Conservation (phyloP, 2,329 filamentous ascomycete species). For the Kalmusia sp. region DNA sequence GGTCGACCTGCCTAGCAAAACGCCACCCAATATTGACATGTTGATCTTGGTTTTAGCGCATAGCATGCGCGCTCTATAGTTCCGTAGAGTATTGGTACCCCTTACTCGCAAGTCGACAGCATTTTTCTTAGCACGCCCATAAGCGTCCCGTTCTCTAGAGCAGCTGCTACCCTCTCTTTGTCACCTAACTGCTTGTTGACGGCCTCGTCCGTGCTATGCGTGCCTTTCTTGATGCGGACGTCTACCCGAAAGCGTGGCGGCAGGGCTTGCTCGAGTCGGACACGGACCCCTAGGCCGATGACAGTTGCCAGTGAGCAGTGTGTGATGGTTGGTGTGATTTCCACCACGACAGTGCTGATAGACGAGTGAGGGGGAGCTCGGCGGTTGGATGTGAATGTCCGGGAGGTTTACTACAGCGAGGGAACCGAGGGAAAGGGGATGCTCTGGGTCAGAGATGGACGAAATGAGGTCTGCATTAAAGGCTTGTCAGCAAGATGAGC, state of each 20-base stretch:
- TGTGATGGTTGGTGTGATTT: constrained; percentile 95
- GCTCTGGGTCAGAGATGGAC: constrained; percentile 94
- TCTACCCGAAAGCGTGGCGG: constrained; percentile 92
- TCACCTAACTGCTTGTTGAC: constrained; percentile 97
- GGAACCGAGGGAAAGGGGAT: constrained; percentile 90
- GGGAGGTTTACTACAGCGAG: constrained; percentile 95
- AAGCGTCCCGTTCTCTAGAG: constrained; percentile 89
- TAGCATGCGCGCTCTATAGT: no score
- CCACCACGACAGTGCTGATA: constrained; percentile 79
- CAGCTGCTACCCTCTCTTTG: constrained; percentile 95
- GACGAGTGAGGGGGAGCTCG: constrained; percentile 67
- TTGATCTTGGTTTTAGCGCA: neutral
- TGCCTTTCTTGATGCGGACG: constrained; percentile 92
- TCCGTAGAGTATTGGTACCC: neutral
- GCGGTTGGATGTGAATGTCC: constrained; percentile 81
- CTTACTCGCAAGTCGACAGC: constrained; percentile 80
- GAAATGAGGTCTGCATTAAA: constrained; percentile 79
- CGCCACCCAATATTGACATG: neutral
- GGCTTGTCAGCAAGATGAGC: constrained; percentile 26
- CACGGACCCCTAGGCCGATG: constrained; percentile 90
- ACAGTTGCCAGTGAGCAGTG: constrained; percentile 97
- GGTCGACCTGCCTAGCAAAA: neutral
- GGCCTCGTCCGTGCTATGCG: constrained; percentile 93
- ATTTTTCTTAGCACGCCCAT: constrained; percentile 91
- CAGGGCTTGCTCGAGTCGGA: constrained; percentile 87